These are phyloP conservation scores for Mycena indigotica DNA, from an alignment of 768 basidiomycete genomes.

Conservation along the genomic window DNA sequence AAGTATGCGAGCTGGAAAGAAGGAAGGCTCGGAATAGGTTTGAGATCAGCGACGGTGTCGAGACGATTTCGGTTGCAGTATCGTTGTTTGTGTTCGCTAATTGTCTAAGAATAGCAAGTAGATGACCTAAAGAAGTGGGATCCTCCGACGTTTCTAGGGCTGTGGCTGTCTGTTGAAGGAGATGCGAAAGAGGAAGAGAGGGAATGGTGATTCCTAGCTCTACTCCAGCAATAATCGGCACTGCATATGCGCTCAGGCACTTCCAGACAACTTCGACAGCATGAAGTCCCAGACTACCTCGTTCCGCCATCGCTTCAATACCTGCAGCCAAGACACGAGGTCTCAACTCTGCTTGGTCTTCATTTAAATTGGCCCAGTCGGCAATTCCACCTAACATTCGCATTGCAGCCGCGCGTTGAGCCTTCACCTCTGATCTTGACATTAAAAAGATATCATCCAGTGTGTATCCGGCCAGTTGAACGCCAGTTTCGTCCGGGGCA, in stretches of 20 bases:
- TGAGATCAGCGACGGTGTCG: constrained; percentile 54
- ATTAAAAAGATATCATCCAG: constrained; percentile 82
- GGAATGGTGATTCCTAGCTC: constrained; percentile 47
- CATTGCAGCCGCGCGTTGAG: constrained; percentile 83
- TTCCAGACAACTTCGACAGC: constrained; percentile 78
- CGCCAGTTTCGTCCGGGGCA: constrained; percentile 55
- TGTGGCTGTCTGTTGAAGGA: constrained; percentile 54
- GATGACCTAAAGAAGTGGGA: constrained; percentile 51
- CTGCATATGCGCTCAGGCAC: constrained; percentile 44
- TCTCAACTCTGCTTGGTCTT: constrained; percentile 48
- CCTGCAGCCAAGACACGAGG: constrained; percentile 68
- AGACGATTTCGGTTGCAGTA: constrained; percentile 53
- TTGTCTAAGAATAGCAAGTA: constrained; percentile 61
- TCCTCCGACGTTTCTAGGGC: constrained; percentile 41
- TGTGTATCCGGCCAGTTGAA: constrained; percentile 78
- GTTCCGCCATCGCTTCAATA: constrained; percentile 63
- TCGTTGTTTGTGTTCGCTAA: constrained; percentile 61
- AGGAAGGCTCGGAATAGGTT: constrained; percentile 60
- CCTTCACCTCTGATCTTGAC: constrained; percentile 77
- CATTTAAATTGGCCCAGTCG: constrained; percentile 38
- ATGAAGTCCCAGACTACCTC: constrained; percentile 64
- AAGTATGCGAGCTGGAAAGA: constrained; percentile 45
- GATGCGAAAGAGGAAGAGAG: constrained; percentile 41
- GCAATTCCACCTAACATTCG: constrained; percentile 66
- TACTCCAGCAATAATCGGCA: constrained; percentile 42